Conservation (phyloP, 2,329 filamentous ascomycete genomes). For the Magnaporthiopsis incrustans region DNA sequence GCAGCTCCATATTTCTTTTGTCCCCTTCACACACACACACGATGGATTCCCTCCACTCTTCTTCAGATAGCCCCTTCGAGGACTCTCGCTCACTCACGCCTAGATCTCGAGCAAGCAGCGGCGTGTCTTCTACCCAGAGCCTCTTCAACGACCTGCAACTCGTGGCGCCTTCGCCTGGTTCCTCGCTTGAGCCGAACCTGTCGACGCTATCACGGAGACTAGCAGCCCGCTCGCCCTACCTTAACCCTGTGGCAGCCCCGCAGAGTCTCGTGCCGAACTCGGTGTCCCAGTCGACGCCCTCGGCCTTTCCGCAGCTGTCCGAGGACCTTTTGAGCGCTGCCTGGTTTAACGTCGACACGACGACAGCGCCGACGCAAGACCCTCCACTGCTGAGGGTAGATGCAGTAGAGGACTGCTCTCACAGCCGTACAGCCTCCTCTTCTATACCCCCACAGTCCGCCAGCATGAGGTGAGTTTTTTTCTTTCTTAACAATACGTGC, state of each 20-base stretch:
- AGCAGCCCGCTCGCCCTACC: conserved; percentile 20
- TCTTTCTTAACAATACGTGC: conserved; percentile 1
- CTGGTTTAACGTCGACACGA: conserved; percentile 21
- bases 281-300: conserved; percentile 16
- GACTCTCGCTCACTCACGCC: conserved; percentile 8
- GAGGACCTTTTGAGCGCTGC: conserved; percentile 21
- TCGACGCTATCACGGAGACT: conserved; percentile 13
- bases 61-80: conserved; percentile 1
- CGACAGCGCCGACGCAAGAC: conserved; percentile 11
- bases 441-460: conserved; percentile 15
- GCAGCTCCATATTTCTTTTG: conserved; percentile 3
- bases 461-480: conserved; percentile 21
- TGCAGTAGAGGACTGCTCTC: conserved; percentile 21
- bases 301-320: conserved; percentile 21
- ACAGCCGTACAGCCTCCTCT: conserved; percentile 12
- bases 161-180: conserved; percentile 14
- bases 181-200: not conserved
- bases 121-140: conserved; percentile 21
- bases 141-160: conserved; percentile 19
- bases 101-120: conserved; percentile 20
- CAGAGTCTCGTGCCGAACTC: conserved; percentile 17
- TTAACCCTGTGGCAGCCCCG: conserved; percentile 17
- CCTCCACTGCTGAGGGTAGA: conserved; percentile 25
- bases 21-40: not conserved
- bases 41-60: not conserved